Evolutionary conservation across 768 basidiomycete species (phyloP).

Genomic region (Obba rivulosa): DNA sequence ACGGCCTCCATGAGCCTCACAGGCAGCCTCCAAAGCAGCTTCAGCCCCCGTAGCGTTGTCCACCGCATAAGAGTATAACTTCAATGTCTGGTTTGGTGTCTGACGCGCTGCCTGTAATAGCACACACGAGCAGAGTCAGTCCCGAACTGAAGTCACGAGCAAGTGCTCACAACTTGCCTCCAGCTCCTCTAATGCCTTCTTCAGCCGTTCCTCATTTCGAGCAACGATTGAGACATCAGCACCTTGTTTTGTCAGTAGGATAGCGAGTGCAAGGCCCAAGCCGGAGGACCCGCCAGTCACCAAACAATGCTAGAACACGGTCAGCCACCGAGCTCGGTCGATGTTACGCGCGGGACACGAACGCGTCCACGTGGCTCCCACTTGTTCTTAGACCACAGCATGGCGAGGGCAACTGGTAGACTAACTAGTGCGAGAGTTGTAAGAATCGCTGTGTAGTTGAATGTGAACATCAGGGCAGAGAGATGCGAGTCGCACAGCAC

Average conservation of each 20-base stretch:
- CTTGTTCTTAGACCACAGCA: slow-evolving; percentile 20
- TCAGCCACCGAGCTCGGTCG: not conserved
- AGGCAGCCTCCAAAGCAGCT: slow-evolving; percentile 59
- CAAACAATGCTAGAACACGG: slow-evolving; percentile 62
- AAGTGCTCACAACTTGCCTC: slow-evolving; percentile 44
- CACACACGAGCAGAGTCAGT: not conserved
- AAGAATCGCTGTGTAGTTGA: not conserved
- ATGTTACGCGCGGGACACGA: slow-evolving; percentile 1
- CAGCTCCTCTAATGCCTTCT: slow-evolving; percentile 52
- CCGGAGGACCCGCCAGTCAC: slow-evolving; percentile 83
- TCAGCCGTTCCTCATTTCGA: slow-evolving; percentile 58
- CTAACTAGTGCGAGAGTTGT: too few species aligned
- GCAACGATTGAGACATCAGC: slow-evolving; percentile 87
- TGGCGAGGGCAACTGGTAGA: not conserved
- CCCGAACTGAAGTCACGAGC: not conserved
- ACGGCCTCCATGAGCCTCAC: slow-evolving; percentile 44
- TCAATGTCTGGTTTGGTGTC: slow-evolving; percentile 54
- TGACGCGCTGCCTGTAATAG: slow-evolving; percentile 43
- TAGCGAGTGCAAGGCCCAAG: slow-evolving; percentile 71
- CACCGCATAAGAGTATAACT: slow-evolving; percentile 63
- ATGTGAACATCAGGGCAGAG: not conserved
- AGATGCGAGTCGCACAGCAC: not conserved
- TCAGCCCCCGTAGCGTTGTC: slow-evolving; percentile 44
- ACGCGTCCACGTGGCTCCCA: slow-evolving; percentile 24
- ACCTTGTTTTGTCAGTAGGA: slow-evolving; percentile 58